phyloP scores from a whole-genome alignment of 2,329 filamentous ascomycete species.

The Penicillium janthinellum region DNA sequence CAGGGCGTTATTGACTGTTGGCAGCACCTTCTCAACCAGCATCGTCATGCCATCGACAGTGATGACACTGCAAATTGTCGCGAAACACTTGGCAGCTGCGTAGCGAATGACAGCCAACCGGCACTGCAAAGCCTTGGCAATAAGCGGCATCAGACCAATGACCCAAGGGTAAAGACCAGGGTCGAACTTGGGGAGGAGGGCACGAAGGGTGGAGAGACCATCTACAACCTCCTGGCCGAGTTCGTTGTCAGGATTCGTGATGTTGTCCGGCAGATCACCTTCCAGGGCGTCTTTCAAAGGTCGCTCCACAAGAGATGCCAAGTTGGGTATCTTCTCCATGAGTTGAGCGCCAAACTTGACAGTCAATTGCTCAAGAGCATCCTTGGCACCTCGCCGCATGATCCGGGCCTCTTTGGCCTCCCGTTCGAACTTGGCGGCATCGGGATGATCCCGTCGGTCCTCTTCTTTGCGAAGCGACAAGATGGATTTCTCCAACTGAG shows the following conservation, averaged over 20 bases:
- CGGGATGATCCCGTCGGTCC: constrained; percentile 87
- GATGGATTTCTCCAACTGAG: constrained; percentile 74
- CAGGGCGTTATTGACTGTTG: constrained; percentile 85
- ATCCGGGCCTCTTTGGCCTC: constrained; percentile 88
- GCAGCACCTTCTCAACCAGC: constrained; percentile 87
- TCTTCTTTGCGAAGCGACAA: constrained; percentile 96
- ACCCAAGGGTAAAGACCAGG: constrained; percentile 75
- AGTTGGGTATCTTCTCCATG: constrained; percentile 79
- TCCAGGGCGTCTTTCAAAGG: constrained; percentile 76
- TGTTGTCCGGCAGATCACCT: constrained; percentile 67
- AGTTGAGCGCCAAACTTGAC: constrained; percentile 75
- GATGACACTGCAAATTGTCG: constrained; percentile 95
- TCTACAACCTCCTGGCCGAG: constrained; percentile 93
- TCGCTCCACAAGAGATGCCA: constrained; percentile 77
- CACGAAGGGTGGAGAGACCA: constrained; percentile 87
- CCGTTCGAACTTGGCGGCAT: constrained; percentile 84
- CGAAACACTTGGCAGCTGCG: constrained; percentile 94
- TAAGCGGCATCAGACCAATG: constrained; percentile 77
- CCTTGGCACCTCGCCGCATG: constrained; percentile 89
- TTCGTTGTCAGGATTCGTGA: constrained; percentile 70
- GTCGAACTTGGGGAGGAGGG: constrained; percentile 88
- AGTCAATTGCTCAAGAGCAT: constrained; percentile 86
- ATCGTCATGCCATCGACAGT: constrained; percentile 94
- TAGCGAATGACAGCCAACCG: constrained; percentile 91
- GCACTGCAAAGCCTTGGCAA: constrained; percentile 85